Base-by-base conservation (phyloP, 2,329 filamentous ascomycete genomes). In the Verticillium zaregamsianum region DNA sequence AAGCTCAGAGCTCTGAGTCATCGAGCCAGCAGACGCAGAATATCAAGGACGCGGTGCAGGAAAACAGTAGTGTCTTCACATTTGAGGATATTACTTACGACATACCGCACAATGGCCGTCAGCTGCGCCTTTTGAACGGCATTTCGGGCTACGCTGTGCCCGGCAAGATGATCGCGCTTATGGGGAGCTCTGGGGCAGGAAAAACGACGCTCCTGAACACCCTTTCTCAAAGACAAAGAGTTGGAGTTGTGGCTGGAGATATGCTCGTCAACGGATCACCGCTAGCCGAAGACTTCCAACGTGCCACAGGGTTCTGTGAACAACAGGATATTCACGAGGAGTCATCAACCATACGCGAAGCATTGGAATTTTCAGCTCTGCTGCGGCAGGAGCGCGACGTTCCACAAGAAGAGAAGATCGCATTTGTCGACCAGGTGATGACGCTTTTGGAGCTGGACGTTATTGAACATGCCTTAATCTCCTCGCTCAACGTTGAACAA, bases 111-210 rank as follows among this genome's bases (percentile, higher is more conserved):
- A 60, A 55, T 32, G 59, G 45, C 28, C 59, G 57, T 12, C 57
- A 65, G 28, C 59, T 58, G 3, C 57, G 59, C 8, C 63, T 66
- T 6, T 57, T 66, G 6, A 55, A 63, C 55, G 39, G 45, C 5
- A 85, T 95, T 62, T 88, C 82, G 62, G 92, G 92, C 2, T 94
- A 91, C 67, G 91, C 87, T 1, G 93, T 92, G 69, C 92, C 92
- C 1, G 91, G 92, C 20, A 76, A 90, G n/a, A 88, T 96, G 84
- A 87, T 92, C 52, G 92, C 92, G 0, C 78, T 96, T 1, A 80
- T 80, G 77, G 78, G 82, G 49, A 78, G 81, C 8, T 81, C 77
- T 5, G 81, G 83, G n/a, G 82, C 83, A 7, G 83, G 83, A 15
- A 86, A 86, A 66, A 86, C 83, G 0, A 85, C 83, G 0, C 70